A percentile compares a stretch with the other conserved stretches of the same genome.
phyloP scores from a whole-genome alignment of 1,284 basidiomycete genomes.

The Butyriboletus pseudospeciosus region DNA sequence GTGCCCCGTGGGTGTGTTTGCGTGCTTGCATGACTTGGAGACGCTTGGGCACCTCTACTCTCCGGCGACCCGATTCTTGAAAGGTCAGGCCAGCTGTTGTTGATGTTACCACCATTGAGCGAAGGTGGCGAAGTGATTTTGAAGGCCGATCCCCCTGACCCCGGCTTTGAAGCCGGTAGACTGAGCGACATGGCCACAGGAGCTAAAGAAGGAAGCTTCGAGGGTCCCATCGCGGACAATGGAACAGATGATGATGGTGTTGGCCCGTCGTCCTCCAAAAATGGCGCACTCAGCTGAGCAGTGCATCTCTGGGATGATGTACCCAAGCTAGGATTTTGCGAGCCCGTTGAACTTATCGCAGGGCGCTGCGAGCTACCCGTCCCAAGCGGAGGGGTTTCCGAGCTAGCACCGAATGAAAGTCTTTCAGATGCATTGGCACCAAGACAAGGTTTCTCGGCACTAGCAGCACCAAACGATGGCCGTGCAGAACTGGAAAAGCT shows the following conservation, averaged over 20 bases:
- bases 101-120: not conserved
- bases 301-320: constrained; percentile 13
- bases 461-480: constrained; percentile 20
- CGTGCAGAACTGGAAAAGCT: constrained; percentile 22
- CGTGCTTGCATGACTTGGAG: constrained; percentile 5
- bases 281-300: constrained; percentile 3
- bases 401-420: constrained; percentile 7
- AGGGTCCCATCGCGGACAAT: not conserved
- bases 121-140: constrained; percentile 10
- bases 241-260: constrained; percentile 8
- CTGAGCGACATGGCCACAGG: constrained; percentile 12
- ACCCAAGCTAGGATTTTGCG: constrained; percentile 14
- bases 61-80: constrained; percentile 20
- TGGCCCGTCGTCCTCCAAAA: constrained; percentile 18
- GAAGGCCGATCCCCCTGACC: constrained; percentile 3
- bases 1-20: constrained; percentile 5
- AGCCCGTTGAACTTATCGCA: constrained; percentile 7
- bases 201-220: constrained; percentile 11
- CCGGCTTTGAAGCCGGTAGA: constrained; percentile 12
- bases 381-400: constrained; percentile 13
- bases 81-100: constrained; percentile 9
- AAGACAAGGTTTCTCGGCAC: constrained; percentile 17
- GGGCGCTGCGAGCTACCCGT: constrained; percentile 16
- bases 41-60: constrained; percentile 4
- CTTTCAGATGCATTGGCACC: constrained; percentile 16